Evolutionary conservation across 805 yeast genomes (phyloP).

Genomic region (Candida yuanshanica): DNA sequence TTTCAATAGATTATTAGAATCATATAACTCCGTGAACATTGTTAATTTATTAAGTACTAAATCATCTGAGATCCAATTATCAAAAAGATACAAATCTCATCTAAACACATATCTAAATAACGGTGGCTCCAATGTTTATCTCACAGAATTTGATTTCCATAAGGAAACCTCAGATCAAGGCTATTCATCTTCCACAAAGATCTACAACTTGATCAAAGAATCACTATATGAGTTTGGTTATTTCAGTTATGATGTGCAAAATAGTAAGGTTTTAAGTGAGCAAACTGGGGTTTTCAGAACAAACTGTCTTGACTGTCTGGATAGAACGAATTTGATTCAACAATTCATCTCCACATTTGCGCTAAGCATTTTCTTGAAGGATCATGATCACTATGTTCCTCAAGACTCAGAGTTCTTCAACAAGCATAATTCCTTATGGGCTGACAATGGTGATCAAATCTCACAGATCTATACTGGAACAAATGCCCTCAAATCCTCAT

Average conservation of each 20-base stretch:
- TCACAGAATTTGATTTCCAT: slow-evolving; percentile 91
- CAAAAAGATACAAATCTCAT: slow-evolving; percentile 60
- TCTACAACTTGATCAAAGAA: slow-evolving; percentile 57
- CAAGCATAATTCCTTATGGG: slow-evolving; percentile 91
- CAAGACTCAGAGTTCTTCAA: slow-evolving; percentile 51
- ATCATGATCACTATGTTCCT: slow-evolving; percentile 30
- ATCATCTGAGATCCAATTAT: slow-evolving; percentile 67
- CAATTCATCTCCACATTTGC: slow-evolving; percentile 76
- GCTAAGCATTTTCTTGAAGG: slow-evolving; percentile 47
- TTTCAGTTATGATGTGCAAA: slow-evolving; percentile 61
- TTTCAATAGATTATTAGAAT: slow-evolving; percentile 59
- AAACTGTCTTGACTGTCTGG: slow-evolving; percentile 92
- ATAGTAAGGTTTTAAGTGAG: slow-evolving; percentile 52
- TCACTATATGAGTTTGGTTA: slow-evolving; percentile 78
- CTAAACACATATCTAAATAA: slow-evolving; percentile 31
- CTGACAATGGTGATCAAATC: slow-evolving; percentile 96
- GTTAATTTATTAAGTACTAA: slow-evolving; percentile 84
- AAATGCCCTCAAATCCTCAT: slow-evolving; percentile 91
- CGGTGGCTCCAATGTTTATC: slow-evolving; percentile 37
- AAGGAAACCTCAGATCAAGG: slow-evolving; percentile 88
- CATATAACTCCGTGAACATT: slow-evolving; percentile 84
- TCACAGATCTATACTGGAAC: slow-evolving; percentile 97
- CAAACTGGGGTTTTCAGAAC: slow-evolving; percentile 91
- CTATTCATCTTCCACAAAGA: slow-evolving; percentile 72
- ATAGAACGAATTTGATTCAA: slow-evolving; percentile 85